phyloP scores from a whole-genome alignment of 2,329 filamentous ascomycete species.

The Seiridium cupressi region DNA sequence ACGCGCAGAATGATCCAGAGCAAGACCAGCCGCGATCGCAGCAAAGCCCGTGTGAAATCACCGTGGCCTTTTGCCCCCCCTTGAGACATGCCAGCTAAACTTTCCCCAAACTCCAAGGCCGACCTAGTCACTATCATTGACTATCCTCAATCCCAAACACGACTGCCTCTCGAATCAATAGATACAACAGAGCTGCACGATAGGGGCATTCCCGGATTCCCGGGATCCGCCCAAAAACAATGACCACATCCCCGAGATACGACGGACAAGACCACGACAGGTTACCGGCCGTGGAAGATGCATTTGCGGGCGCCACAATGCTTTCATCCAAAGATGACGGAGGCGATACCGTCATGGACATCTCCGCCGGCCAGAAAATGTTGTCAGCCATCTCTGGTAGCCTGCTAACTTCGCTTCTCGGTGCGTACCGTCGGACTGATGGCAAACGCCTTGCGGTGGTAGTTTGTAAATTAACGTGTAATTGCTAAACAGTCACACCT shows the following conservation, averaged over 20 bases:
- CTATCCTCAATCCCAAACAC: too few relatives aligned
- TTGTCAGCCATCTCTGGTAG: conserved; percentile 89
- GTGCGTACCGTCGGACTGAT: conserved; percentile 46
- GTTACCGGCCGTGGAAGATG: conserved; percentile 31
- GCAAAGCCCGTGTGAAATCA: neutral
- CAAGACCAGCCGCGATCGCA: conserved; percentile 7
- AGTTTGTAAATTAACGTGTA: too few relatives aligned
- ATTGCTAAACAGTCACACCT: conserved; percentile 68
- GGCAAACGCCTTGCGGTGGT: too few relatives aligned
- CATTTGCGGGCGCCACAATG: conserved; percentile 28
- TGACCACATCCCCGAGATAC: conserved; percentile 20
- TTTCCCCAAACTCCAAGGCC: conserved; percentile 8
- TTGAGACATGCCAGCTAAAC: neutral
- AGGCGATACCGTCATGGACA: conserved; percentile 54
- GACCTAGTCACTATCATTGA: conserved; percentile 1
- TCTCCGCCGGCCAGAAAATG: conserved; percentile 90
- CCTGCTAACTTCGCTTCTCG: conserved; percentile 82
- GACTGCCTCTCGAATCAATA: neutral
- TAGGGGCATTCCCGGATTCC: conserved; percentile 23
- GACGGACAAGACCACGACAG: conserved; percentile 36
- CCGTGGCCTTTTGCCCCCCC: neutral
- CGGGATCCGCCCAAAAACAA: conserved; percentile 20
- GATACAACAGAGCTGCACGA: conserved; percentile 1
- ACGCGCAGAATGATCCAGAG: conserved; percentile 16
- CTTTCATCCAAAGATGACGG: conserved; percentile 32